A percentile compares a stretch with the other conserved stretches of the same genome.
Conservation (phyloP, 1,284 basidiomycete genomes). For the Apiotrichum laibachii region DNA sequence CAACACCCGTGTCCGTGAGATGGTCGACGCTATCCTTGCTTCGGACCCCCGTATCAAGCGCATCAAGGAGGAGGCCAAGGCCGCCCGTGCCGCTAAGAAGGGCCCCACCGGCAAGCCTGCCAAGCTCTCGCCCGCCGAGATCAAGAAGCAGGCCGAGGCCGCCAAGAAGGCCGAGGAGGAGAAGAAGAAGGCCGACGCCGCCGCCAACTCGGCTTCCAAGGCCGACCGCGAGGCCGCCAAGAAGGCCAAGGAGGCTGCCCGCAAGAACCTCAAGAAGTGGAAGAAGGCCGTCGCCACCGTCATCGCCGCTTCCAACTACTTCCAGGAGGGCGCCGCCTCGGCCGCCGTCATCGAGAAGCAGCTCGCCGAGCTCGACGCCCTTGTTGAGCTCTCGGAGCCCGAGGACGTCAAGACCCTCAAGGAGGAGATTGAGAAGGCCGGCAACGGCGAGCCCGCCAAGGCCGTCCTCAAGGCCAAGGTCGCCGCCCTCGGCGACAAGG, state of each 20-base stretch:
- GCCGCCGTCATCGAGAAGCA: constrained; percentile 56
- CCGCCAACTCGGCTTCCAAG: constrained; percentile 46
- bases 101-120: constrained; percentile 52
- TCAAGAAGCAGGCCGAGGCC: constrained; percentile 69
- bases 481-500: constrained; percentile 38
- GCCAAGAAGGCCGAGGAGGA: constrained; percentile 73
- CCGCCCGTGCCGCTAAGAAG: constrained; percentile 90
- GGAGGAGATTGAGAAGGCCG: constrained; percentile 55
- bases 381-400: constrained; percentile 56
- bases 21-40: constrained; percentile 83
- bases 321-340: constrained; percentile 54
- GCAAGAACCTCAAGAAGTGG: constrained; percentile 57
- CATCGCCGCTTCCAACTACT: constrained; percentile 59
- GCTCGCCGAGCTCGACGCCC: constrained; percentile 57
- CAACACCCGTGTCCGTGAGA: constrained; percentile 78
- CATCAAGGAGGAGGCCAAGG: constrained; percentile 96
- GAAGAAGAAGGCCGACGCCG: constrained; percentile 71
- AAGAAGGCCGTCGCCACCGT: constrained; percentile 55
- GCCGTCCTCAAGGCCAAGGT: constrained; percentile 41
- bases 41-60: constrained; percentile 94
- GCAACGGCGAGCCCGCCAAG: constrained; percentile 51
- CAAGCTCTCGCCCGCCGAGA: constrained; percentile 63
- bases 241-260: constrained; percentile 75
- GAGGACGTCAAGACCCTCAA: constrained; percentile 57
- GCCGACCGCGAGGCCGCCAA: constrained; percentile 81